Evolutionary conservation across 176 grass and related monocot species (phyloP), one percentile per base, ranked within the genome.

Genomic region (Pontederia paniculata): DNA sequence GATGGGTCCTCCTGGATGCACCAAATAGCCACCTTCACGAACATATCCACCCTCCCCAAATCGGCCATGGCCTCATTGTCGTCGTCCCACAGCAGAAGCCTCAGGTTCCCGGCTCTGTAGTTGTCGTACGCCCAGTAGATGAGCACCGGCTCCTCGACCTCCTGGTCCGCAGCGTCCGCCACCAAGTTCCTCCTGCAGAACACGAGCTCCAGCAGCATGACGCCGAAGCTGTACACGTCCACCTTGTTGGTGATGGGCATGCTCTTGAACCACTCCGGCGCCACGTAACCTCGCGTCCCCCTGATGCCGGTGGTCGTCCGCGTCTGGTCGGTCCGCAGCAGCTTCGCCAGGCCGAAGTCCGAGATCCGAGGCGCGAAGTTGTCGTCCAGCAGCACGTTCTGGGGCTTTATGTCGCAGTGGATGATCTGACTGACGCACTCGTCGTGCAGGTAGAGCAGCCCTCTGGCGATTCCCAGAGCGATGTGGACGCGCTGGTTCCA

Each of bases 161-260:
- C 28, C 28, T 37, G 28, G 1, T 57, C 53, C 1, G 8, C 18
- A 8, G n/a, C 18, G 20, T 47, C 53, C 9, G 17, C 0, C 12
- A 25, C 19, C 9, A 69, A 52, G 6, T 57, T 69, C 66, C 20
- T 69, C 43, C 66, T 56, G 66, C 66, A 70, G 44, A 52, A 70
- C 22, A 70, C 20, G 54, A 70, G 56, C 16, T 70, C 67, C 53
- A 70, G 44, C 21, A 70, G 21, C 52, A 70, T 13, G 0, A 58
- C 52, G 12, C 67, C 67, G 54, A 70, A 70, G 44, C 67, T 70
- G 43, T 70, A 58, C 42, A 70, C 67, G 5, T 70, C 67, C 14
- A 70, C 67, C 54, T 70, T 70, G 51, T 52, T 15, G 9, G 67
- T 57, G 42, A 70, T 13, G 8, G 42, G 15, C 13, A 54, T 9